Conservation (phyloP, 2,329 filamentous ascomycete genomes). For the Monosporascus sp. region DNA sequence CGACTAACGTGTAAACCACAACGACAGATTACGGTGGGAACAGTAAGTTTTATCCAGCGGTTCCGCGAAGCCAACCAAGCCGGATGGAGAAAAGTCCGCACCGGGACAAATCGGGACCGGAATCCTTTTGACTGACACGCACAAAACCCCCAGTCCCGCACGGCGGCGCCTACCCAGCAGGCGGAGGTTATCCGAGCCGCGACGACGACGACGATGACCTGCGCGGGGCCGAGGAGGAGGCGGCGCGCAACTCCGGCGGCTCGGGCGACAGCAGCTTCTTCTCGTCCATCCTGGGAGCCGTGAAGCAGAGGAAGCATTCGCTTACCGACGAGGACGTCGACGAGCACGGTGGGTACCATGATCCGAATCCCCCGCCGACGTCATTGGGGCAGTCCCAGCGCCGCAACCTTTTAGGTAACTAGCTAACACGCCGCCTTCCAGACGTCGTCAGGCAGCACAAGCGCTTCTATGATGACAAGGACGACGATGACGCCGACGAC, state of each 20-base stretch:
- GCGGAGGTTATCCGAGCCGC: slow-evolving; percentile 25
- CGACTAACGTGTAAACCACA: slow-evolving; percentile 9
- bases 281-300: slow-evolving; percentile 39
- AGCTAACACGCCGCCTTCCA: slow-evolving; percentile 18
- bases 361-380: not conserved
- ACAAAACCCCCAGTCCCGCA: slow-evolving; percentile 19
- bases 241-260: slow-evolving; percentile 40
- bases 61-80: not conserved
- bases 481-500: slow-evolving; percentile 42
- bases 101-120: not conserved
- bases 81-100: not conserved
- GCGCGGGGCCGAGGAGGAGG: slow-evolving; percentile 42
- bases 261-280: slow-evolving; percentile 46
- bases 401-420: not conserved
- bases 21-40: slow-evolving; percentile 20
- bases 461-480: slow-evolving; percentile 55
- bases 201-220: slow-evolving; percentile 44
- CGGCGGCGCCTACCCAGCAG: slow-evolving; percentile 27
- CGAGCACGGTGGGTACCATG: slow-evolving; percentile 39
- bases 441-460: slow-evolving; percentile 72
- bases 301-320: slow-evolving; percentile 45
- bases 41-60: slow-evolving; percentile 14
- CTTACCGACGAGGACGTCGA: slow-evolving; percentile 43
- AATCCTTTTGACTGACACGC: not conserved
- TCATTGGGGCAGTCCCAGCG: not conserved